These are phyloP conservation scores for Collybia sordida DNA, from an alignment of 768 basidiomycete genomes.

Conservation along the genomic window DNA sequence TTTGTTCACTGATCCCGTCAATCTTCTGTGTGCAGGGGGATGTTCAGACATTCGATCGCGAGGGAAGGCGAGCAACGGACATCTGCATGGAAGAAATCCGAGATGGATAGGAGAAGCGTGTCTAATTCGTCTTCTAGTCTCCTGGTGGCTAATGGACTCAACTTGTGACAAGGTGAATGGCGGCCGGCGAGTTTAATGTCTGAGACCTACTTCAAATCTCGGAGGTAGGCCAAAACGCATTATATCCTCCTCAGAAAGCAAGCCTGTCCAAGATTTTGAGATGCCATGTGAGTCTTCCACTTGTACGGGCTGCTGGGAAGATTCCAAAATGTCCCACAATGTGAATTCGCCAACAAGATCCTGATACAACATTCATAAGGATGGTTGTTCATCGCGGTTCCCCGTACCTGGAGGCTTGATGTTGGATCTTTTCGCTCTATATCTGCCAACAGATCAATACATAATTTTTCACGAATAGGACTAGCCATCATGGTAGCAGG, in stretches of 20 bases:
- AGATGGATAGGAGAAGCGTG: conserved; percentile 13
- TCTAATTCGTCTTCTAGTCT: conserved; percentile 20
- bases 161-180: conserved; percentile 1
- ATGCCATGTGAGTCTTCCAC: neutral
- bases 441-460: conserved; percentile 7
- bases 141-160: conserved; percentile 7
- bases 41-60: too few relatives aligned
- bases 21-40: too few relatives aligned
- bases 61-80: conserved; percentile 8
- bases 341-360: conserved; percentile 7
- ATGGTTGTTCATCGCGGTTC: neutral
- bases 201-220: conserved; percentile 7
- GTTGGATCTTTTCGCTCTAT: conserved; percentile 4
- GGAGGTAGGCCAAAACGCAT: conserved; percentile 11
- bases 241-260: conserved; percentile 8
- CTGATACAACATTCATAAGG: neutral
- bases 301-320: neutral
- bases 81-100: conserved; percentile 21
- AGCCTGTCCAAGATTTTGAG: neutral
- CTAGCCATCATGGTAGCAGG: neutral
- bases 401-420: conserved; percentile 6
- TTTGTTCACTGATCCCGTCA: conserved; percentile 4
- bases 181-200: neutral
- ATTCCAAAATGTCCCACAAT: neutral
- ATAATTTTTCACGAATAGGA: neutral